phyloP scores from a whole-genome alignment of 257 asterid genomes.

The Nicotiana attenuata region DNA sequence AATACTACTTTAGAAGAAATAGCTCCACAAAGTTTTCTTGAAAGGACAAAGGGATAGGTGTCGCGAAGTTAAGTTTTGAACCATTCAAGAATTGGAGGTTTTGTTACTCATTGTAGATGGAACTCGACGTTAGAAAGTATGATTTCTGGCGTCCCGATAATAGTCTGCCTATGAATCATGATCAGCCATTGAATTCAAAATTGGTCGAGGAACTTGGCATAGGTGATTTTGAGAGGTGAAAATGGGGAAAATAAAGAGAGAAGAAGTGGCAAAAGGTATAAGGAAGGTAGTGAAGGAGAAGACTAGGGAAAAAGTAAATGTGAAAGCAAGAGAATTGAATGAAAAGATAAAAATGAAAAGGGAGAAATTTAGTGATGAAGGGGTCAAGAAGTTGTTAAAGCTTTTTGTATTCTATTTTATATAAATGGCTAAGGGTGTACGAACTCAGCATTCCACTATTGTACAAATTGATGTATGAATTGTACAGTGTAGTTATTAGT shows the following conservation, averaged over 20 bases:
- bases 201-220: constrained; percentile 6
- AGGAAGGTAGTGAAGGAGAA: not conserved
- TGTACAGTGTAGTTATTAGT: too few relatives aligned
- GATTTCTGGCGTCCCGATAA: not conserved
- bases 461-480: too few relatives aligned
- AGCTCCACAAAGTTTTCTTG: constrained; percentile 6
- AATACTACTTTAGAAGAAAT: not conserved
- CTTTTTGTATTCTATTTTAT: too few relatives aligned
- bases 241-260: constrained; percentile 7
- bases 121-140: not conserved
- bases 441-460: too few relatives aligned
- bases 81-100: not conserved
- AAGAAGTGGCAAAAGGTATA: constrained; percentile 13
- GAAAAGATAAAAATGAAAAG: not conserved
- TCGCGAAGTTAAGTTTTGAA: not conserved
- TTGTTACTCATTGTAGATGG: constrained; percentile 4
- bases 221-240: constrained; percentile 7
- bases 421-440: too few relatives aligned
- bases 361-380: not conserved
- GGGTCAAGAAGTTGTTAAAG: not conserved
- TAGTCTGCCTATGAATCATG: constrained; percentile 13
- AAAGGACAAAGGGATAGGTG: constrained; percentile 12
- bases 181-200: constrained; percentile 10
- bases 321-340: constrained; percentile 4
- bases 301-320: not conserved